Evolutionary conservation across 768 basidiomycete species (phyloP).

Genomic region (Agaricus subrufescens): DNA sequence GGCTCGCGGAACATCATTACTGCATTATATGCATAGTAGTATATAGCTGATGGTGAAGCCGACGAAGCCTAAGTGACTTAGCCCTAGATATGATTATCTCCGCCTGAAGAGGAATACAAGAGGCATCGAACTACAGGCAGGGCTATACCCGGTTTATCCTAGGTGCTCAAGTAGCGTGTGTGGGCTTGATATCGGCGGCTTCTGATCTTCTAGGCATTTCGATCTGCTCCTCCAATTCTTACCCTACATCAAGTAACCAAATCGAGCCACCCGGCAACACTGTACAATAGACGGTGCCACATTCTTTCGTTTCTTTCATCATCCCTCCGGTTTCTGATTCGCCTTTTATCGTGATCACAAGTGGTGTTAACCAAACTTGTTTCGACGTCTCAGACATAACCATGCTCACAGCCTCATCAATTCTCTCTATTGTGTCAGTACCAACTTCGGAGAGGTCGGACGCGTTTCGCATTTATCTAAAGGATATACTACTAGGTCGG

Average conservation of each 20-base stretch:
- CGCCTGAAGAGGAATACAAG: no score
- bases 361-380: conserved; percentile 36
- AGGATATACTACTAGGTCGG: no score
- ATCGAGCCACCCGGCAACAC: conserved; percentile 42
- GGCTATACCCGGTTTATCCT: no score
- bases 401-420: conserved; percentile 45
- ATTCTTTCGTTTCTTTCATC: conserved; percentile 65
- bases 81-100: no score
- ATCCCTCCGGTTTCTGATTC: conserved; percentile 34
- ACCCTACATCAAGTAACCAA: conserved; percentile 40
- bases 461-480: conserved; percentile 17
- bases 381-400: conserved; percentile 61
- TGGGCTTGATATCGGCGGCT: conserved; percentile 26
- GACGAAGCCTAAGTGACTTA: no score
- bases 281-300: conserved; percentile 81
- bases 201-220: conserved; percentile 72
- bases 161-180: no score
- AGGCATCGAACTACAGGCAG: no score
- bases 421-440: conserved; percentile 54
- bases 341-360: conserved; percentile 19
- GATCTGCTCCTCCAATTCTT: conserved; percentile 32
- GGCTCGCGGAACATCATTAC: no score
- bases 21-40: no score
- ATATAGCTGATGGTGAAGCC: no score
- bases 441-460: conserved; percentile 67